phyloP scores from a whole-genome alignment of 2,329 filamentous ascomycete genomes.

The Ophiosphaerella herpotricha region DNA sequence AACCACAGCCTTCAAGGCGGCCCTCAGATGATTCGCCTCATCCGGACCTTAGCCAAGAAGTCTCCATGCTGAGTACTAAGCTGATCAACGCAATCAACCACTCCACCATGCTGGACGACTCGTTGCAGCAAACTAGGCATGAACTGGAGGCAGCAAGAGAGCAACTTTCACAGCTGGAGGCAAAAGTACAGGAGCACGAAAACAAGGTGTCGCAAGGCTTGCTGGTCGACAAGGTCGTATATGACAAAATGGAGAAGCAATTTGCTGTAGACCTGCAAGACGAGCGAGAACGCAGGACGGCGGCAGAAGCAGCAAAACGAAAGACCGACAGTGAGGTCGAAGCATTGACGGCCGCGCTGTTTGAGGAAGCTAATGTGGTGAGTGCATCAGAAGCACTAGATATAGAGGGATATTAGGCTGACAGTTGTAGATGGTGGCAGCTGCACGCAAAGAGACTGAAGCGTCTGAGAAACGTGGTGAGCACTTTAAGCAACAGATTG shows the following conservation, averaged over 20 bases:
- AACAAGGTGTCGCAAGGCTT: constrained; percentile 72
- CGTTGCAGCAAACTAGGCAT: constrained; percentile 77
- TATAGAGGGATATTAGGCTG: constrained; percentile 10
- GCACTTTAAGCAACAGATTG: constrained; percentile 81
- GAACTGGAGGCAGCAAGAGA: constrained; percentile 77
- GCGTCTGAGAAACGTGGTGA: constrained; percentile 82
- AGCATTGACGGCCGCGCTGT: constrained; percentile 86
- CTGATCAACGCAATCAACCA: constrained; percentile 97
- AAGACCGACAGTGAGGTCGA: constrained; percentile 92
- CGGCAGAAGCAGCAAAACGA: constrained; percentile 70
- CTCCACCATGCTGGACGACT: constrained; percentile 90
- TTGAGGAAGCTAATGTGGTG: constrained; percentile 93
- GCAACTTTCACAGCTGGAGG: constrained; percentile 70
- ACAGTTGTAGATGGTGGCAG: constrained; percentile 76
- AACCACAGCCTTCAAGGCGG: constrained; percentile 37
- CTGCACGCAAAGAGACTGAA: constrained; percentile 83
- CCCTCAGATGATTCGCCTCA: constrained; percentile 60
- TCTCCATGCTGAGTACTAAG: constrained; percentile 90
- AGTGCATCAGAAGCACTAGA: constrained; percentile 15
- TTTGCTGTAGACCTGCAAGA: constrained; percentile 49
- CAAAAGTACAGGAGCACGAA: constrained; percentile 70
- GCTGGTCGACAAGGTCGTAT: constrained; percentile 73
- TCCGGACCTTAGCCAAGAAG: constrained; percentile 71
- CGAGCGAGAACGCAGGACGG: constrained; percentile 47
- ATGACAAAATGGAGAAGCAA: constrained; percentile 61